Evolutionary conservation across 768 basidiomycete species (phyloP), one percentile per base, ranked within the genome.

Genomic region (Royoungia palumana): DNA sequence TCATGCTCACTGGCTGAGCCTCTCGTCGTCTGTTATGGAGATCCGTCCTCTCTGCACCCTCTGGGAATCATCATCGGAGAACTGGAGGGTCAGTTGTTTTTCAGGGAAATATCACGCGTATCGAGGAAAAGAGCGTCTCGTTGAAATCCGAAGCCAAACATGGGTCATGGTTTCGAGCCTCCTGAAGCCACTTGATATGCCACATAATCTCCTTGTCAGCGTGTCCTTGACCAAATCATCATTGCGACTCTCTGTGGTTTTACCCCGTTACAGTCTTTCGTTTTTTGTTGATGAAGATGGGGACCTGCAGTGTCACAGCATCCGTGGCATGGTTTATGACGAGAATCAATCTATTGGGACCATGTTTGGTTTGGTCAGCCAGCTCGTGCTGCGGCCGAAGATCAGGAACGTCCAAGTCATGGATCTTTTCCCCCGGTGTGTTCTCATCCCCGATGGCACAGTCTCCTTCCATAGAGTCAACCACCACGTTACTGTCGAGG

Each of bases 241-340:
- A 4, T 22, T 32, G 12, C 49, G 38, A 11, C 48, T 78, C 0
- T 59, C 50, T 1, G 60, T 71, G 32, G 47, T 62, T 1, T 57
- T 79, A 9, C 75, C 73, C 27, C 72, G 75, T 10, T 72, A 70
- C 43, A 56, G 61, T 3, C 59, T 79, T 8, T 61, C 65, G 0
- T 79, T 79, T 44, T 67, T 67, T 36, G 22, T 75, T 21, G 64
- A 68, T 22, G 40, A 57, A 0, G 56, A 55, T 3, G 55, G 59
- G 9, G 55, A 63, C 21, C 54, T 79, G 16, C 69, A 75, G 47
- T 76, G 70, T 36, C 60, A 45, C 12, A 74, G 73, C 35, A 60
- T 75, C 35, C 67, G 69, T 6, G 66, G 61, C 16, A 75, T 74
- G 66, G 57, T 72, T 13, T 60, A 77, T 16, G 74, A 77, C 40